Evolutionary conservation across 2,329 filamentous ascomycete species (phyloP).

Genomic region (Epicoccum nigrum): DNA sequence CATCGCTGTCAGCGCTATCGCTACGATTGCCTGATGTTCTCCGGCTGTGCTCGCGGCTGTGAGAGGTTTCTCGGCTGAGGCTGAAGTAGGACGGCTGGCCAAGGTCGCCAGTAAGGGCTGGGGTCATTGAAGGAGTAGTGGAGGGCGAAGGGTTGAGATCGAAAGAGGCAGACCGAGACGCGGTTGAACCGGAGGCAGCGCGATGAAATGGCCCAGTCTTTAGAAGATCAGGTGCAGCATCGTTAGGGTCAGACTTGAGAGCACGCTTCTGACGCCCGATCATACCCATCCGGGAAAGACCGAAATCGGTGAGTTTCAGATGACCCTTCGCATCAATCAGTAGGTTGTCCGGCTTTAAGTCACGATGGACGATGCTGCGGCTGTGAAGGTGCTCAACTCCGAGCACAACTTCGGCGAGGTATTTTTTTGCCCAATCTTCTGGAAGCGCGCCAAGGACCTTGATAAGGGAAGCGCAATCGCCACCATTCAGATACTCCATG

Average conservation of each 20-base stretch:
- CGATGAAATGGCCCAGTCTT: constrained; percentile 91
- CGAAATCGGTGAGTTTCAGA: constrained; percentile 96
- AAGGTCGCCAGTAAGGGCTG: constrained; percentile 71
- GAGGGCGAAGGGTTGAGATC: constrained; percentile 84
- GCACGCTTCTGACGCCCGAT: constrained; percentile 96
- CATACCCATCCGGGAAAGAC: constrained; percentile 93
- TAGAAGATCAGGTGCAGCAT: constrained; percentile 88
- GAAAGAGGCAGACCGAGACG: constrained; percentile 79
- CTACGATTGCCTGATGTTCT: constrained; percentile 83
- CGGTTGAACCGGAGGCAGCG: constrained; percentile 82
- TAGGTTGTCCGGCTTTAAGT: constrained; percentile 95
- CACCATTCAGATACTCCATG: constrained; percentile 98
- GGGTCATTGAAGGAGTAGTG: constrained; percentile 85
- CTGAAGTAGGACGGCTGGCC: constrained; percentile 93
- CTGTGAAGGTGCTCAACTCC: constrained; percentile 95
- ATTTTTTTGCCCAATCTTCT: constrained; percentile 98
- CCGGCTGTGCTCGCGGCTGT: constrained; percentile 66
- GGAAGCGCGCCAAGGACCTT: constrained; percentile 90
- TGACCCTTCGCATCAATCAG: constrained; percentile 97
- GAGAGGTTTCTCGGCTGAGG: constrained; percentile 64
- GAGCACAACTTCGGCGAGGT: constrained; percentile 93
- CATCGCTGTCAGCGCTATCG: constrained; percentile 91
- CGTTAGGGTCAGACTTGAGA: constrained; percentile 68
- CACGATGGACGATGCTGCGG: constrained; percentile 93
- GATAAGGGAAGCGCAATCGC: constrained; percentile 94